Percentiles rank a stretch among this genome's conserved stretches.
Evolutionary conservation across 2,329 filamentous ascomycete species (phyloP).

Genomic region (Teratosphaeria zuluensis): DNA sequence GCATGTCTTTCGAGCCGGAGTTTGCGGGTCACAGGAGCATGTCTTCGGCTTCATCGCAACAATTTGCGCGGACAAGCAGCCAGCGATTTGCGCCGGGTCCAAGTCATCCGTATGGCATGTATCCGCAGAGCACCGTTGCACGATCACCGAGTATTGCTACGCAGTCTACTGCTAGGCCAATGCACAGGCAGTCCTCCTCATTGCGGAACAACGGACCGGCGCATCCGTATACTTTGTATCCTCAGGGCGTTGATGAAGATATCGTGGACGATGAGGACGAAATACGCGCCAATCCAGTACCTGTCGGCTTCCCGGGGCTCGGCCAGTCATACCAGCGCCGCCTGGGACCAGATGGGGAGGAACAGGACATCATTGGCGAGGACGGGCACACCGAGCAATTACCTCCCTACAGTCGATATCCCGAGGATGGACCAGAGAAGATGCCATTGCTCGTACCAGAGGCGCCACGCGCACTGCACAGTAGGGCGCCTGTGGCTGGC

Average conservation of each 20-base stretch:
- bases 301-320: slow-evolving; percentile 65
- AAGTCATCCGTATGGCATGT: slow-evolving; percentile 78
- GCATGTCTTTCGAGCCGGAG: slow-evolving; percentile 20
- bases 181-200: slow-evolving; percentile 42
- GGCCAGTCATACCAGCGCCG: slow-evolving; percentile 58
- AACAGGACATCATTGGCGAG: slow-evolving; percentile 77
- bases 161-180: slow-evolving; percentile 54
- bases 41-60: slow-evolving; percentile 29
- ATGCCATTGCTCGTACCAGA: slow-evolving; percentile 39
- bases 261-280: slow-evolving; percentile 42
- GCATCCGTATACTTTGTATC: slow-evolving; percentile 80
- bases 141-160: slow-evolving; percentile 60
- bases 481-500: slow-evolving; percentile 23
- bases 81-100: slow-evolving; percentile 63
- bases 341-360: slow-evolving; percentile 71
- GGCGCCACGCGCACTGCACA: slow-evolving; percentile 22
- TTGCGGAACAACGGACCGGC: slow-evolving; percentile 44
- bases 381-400: slow-evolving; percentile 85
- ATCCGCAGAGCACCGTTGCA: slow-evolving; percentile 57
- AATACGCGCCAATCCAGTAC: slow-evolving; percentile 33
- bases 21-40: slow-evolving; percentile 19
- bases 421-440: slow-evolving; percentile 52
- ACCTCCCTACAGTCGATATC: slow-evolving; percentile 84
- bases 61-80: slow-evolving; percentile 41
- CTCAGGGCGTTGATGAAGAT: slow-evolving; percentile 59